Conservation (phyloP, 2,329 filamentous ascomycete genomes). For the Apiospora arundinis region DNA sequence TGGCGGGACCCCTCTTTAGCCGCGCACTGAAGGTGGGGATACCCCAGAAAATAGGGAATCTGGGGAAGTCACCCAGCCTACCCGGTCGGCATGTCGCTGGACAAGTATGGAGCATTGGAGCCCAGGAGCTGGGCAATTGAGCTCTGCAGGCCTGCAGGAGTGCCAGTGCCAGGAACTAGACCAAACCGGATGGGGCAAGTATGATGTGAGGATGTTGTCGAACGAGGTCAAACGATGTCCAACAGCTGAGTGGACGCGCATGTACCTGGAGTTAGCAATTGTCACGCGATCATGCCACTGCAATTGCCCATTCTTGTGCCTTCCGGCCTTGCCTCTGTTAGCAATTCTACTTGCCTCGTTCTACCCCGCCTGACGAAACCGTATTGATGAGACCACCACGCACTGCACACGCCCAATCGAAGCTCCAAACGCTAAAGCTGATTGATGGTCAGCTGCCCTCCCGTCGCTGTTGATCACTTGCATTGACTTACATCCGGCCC, state of each 20-base stretch:
- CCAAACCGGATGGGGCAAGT: constrained; percentile 15
- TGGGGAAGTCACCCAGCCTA: constrained; percentile 14
- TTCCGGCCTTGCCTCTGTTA: neutral
- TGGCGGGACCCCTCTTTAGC: constrained; percentile 14
- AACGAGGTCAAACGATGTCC: constrained; percentile 22
- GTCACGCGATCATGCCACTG: constrained; percentile 13
- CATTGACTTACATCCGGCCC: constrained; percentile 2
- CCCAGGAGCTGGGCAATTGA: neutral
- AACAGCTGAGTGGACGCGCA: constrained; percentile 20
- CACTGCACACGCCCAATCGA: neutral
- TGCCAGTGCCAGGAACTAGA: neutral
- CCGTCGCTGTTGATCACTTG: neutral
- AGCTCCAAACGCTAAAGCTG: constrained; percentile 18
- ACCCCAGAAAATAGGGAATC: constrained; percentile 22
- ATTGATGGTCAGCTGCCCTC: constrained; percentile 18
- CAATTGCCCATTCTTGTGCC: neutral
- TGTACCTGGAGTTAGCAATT: constrained; percentile 11
- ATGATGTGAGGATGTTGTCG: constrained; percentile 21
- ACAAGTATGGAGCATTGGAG: too few relatives aligned
- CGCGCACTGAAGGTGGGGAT: constrained; percentile 16
- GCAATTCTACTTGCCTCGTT: neutral
- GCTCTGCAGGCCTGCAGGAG: neutral
- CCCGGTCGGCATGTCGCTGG: neutral
- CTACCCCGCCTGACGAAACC: constrained; percentile 16
- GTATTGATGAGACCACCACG: constrained; percentile 1